Base-by-base conservation (phyloP, 2,329 filamentous ascomycete genomes). In the Colletotrichum karsti region DNA sequence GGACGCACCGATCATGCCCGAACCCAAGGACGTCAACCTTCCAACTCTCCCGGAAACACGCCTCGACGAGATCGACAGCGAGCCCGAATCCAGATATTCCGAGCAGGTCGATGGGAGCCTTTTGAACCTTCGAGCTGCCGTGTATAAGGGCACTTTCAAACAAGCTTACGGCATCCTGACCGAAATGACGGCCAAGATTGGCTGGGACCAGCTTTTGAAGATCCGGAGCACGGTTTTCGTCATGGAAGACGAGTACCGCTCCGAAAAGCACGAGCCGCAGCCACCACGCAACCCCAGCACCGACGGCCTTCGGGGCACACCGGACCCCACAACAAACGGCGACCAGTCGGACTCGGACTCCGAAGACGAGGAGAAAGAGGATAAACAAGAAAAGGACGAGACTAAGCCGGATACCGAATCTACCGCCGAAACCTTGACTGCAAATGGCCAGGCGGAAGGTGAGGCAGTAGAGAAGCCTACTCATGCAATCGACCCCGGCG, bases 181-280 rank as follows among this genome's bases (percentile, higher is more conserved):
- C 0, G 95, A 98, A 77, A 95, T 99, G 84, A 97, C 95, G 0
- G 92, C 94, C 69, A 95, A 96, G 80, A 98, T 99, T 74, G 96
- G 96, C 41, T 99, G 96, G 96, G 96, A 99, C 74, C 94, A 98
- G 77, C 86, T 99, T 22, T 84, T 99, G 57, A 97, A 94, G 80
- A 97, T 97, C 75, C 89, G 96, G 73, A 98, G 95, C 82, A 95
- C 95, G 70, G 96, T 99, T 1, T 99, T 99, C 74, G 96, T 99
- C 54, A 99, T 99, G 96, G 96, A 99, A 78, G 96, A 99, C 76
- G 96, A 99, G 79, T 99, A 99, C 77, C 90, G 96, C 54, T 92
- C 91, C 63, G 96, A 98, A 81, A 93, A 93, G 79, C 90, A 93
- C 63, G 89, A 91, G 69, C 82, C 82, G 18, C 80, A 83, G 54